Base-by-base conservation (phyloP, 1,284 basidiomycete genomes). In the Tilletia setariae region DNA sequence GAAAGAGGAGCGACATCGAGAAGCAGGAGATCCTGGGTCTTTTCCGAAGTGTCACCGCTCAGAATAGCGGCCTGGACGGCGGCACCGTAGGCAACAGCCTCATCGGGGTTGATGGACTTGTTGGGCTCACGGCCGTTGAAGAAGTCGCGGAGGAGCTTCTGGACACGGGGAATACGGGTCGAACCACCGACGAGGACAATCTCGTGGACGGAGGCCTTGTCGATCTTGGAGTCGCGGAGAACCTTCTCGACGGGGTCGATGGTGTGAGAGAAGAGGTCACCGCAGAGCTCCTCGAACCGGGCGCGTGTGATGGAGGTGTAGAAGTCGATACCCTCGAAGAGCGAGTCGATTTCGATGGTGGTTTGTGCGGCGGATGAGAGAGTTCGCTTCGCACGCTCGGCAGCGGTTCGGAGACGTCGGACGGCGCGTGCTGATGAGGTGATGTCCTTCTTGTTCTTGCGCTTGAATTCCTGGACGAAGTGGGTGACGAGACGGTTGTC, bases 161-260 rank as follows among this genome's bases (percentile, higher is more conserved):
- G 95, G 79, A 99, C 92, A 88, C 98, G 98, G 81, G 95, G 96
- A 84, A 99, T 99, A 89, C 96, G 95, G 77, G 96, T 98, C 68
- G 96, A 98, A 78, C 96, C 94, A 87, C 96, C 95, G 78, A 98
- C 95, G 21, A 99, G 92, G 83, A 98, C 96, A 78, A 98, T 98
- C 81, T 99, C 96, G 84, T 98, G 91, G 77, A 98, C 93, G 88
- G 97, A 96, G 84, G 94, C 91, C 76, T 91, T 90, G 78, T 92
- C 85, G 85, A 98, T 95, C 89, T 98, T 98, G 75, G 95, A 89
- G 86, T 99, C 96, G 87, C 95, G 96, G 83, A 98, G 88, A 70
- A 98, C 96, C 87, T 95, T 96, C 86, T 96, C 94, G 73, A 98
- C 96, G 69, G 96, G 96, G 75, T 97, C 95, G 71, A 98, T 86